A percentile compares a stretch with the other conserved stretches of the same genome.
phyloP scores from a whole-genome alignment of 306 rosid species.

The Malus fusca region DNA sequence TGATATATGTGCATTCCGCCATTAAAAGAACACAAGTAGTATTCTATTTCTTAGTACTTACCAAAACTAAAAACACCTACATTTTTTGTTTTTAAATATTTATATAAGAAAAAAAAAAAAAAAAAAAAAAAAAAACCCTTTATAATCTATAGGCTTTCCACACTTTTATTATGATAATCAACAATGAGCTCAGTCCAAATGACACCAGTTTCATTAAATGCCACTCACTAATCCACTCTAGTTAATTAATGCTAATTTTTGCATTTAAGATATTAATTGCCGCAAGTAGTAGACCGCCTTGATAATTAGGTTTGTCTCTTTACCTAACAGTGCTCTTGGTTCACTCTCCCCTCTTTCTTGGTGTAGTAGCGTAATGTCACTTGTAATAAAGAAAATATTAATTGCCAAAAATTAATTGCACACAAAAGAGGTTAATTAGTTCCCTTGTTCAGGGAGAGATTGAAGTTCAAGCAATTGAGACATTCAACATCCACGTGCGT shows the following conservation, averaged over 20 bases:
- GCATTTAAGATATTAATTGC: not conserved
- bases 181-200: not conserved
- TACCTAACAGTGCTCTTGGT: not conserved
- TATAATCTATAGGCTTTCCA: not conserved
- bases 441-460: constrained; percentile 5
- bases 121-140: not conserved
- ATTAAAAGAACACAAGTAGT: too few species aligned
- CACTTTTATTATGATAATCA: not conserved
- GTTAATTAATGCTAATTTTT: not conserved
- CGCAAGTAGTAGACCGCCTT: too few species aligned
- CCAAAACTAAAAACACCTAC: not conserved
- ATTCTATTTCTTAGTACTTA: not conserved
- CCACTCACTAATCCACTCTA: not conserved
- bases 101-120: too few species aligned
- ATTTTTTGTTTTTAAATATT: not conserved
- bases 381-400: not conserved
- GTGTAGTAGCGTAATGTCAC: too few species aligned
- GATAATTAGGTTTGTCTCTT: not conserved
- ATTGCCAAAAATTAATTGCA: not conserved
- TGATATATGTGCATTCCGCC: too few species aligned
- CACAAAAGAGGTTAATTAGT: not conserved
- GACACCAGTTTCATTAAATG: not conserved
- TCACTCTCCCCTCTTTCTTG: not conserved
- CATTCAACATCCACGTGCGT: constrained; percentile 20
- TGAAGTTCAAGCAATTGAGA: constrained; percentile 9